Evolutionary conservation across 495 filamentous ascomycete genomes (phyloP).

Genomic region (Aspergillus ostianus): DNA sequence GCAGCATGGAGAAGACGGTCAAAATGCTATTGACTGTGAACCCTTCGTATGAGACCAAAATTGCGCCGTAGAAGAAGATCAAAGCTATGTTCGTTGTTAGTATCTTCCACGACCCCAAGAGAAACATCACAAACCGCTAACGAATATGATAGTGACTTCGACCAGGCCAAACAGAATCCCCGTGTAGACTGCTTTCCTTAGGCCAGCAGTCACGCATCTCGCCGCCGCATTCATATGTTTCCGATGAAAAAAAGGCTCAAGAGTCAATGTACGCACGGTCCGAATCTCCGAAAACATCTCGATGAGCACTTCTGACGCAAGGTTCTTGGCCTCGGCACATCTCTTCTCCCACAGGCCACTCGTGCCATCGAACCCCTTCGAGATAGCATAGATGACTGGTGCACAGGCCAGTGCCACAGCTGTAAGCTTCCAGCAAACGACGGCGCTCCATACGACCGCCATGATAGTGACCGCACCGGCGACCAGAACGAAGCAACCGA

Average conservation of each 20-base stretch:
- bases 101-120: neutral
- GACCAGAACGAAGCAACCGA: conserved; percentile 66
- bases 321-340: conserved; percentile 58
- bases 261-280: conserved; percentile 73
- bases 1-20: conserved; percentile 74
- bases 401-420: conserved; percentile 67
- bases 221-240: conserved; percentile 58
- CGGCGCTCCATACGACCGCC: conserved; percentile 70
- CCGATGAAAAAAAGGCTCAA: conserved; percentile 70
- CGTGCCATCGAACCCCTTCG: conserved; percentile 57
- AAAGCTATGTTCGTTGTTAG: conserved; percentile 50
- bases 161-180: conserved; percentile 75
- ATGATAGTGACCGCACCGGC: conserved; percentile 61
- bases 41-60: conserved; percentile 50
- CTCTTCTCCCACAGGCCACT: conserved; percentile 69
- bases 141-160: conserved; percentile 66
- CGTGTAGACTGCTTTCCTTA: conserved; percentile 52
- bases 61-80: conserved; percentile 79
- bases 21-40: conserved; percentile 59
- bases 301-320: conserved; percentile 58
- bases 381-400: conserved; percentile 66
- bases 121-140: conserved; percentile 45
- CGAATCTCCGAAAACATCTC: conserved; percentile 83
- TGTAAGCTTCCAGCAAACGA: conserved; percentile 78
- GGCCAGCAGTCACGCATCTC: conserved; percentile 26